phyloP scores from a whole-genome alignment of 2,329 filamentous ascomycete genomes.

The Curvularia eragrostidis region DNA sequence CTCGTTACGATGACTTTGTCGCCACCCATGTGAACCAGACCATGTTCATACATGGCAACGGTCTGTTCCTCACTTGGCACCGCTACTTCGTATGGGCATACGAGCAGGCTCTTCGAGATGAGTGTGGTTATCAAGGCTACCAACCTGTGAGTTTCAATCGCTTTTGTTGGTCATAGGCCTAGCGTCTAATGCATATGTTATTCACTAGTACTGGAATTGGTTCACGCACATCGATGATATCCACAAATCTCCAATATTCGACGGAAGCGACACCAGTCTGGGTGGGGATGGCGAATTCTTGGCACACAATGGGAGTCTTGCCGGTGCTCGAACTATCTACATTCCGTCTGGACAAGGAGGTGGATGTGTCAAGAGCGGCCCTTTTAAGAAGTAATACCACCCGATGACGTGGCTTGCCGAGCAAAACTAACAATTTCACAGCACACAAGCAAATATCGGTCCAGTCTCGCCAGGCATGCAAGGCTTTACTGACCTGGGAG shows the following conservation, averaged over 20 bases:
- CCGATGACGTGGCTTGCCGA: neutral
- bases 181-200: neutral
- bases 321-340: constrained; percentile 1
- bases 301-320: constrained; percentile 10
- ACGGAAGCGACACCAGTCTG: constrained; percentile 9
- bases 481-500: constrained; percentile 8
- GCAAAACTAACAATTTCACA: neutral
- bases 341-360: constrained; percentile 12
- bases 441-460: constrained; percentile 8
- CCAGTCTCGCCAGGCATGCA: constrained; percentile 13
- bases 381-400: constrained; percentile 8
- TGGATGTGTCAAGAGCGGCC: constrained; percentile 7
- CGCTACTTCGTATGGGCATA: constrained; percentile 12
- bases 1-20: constrained; percentile 12
- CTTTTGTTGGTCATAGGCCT: neutral
- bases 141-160: constrained; percentile 7
- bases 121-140: constrained; percentile 12
- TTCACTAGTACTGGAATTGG: constrained; percentile 11
- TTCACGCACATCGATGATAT: constrained; percentile 8
- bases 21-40: constrained; percentile 13
- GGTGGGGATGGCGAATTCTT: constrained; percentile 13
- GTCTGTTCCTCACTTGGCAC: constrained; percentile 10
- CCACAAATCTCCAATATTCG: constrained; percentile 6
- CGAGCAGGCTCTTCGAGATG: constrained; percentile 12
- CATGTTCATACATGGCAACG: constrained; percentile 5